Base-by-base conservation (phyloP, 2,329 filamentous ascomycete species). In the Fusarium sambucinum region DNA sequence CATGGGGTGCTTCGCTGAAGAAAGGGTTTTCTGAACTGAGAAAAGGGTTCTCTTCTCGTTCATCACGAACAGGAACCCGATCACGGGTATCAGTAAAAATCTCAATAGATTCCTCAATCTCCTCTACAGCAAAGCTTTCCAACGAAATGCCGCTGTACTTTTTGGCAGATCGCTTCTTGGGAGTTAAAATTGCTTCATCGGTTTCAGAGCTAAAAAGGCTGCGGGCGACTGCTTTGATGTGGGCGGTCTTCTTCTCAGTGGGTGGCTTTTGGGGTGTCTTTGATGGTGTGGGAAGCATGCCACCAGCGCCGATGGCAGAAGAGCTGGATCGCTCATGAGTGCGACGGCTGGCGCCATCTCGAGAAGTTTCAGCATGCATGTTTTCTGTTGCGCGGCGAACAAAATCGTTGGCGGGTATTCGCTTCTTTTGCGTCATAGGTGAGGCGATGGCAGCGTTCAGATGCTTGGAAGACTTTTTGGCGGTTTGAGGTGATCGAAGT, bases 61-160 rank as follows among this genome's bases (percentile, higher is more conserved):
- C 76, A 72, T 93, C 91, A 41, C 87, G 80, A 66, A 89, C 85
- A 21, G 92, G 92, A 41, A 94, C 79, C 55, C 90, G 89, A 70
- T 97, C 94, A 68, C 93, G 90, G 1, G 92, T 88, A 77, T 96
- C 92, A 40, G 90, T 94, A 75, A 89, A 95, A 73, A 95, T 92
- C 68, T 86, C 78, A 70, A 94, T 92, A n/a, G 83, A 77, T 41
- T 84, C 81, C 41, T 87, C 84, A 10, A 84, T 79, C n/a, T 86
- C 84, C 51, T 88, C 85, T 10, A 79, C 84, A 25, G 79, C 80
- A 74, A 90, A 89, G 78, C 87, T 89, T 65, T 86, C 85, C 67
- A 89, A 73, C 13, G 83, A 81, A 42, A 85, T 78, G 51, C 85
- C 84, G 7, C 80, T 83, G 76, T 87, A 86, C 77, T 87, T 87